Evolutionary conservation across 345 rosid species (phyloP).

Genomic region (Kandelia obovata): DNA sequence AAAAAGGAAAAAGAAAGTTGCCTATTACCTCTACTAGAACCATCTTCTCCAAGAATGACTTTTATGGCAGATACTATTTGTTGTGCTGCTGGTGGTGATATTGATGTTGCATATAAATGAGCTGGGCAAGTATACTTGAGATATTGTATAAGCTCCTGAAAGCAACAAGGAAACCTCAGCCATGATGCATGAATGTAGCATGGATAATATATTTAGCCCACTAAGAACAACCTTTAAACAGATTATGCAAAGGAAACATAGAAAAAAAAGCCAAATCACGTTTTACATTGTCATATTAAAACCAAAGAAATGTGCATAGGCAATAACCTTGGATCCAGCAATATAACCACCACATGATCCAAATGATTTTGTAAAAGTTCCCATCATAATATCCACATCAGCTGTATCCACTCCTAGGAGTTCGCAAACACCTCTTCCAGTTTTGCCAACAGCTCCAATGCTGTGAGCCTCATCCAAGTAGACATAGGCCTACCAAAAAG

Average conservation of each 20-base stretch:
- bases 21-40: conserved; percentile 74
- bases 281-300: background rate
- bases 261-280: background rate
- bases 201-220: background rate
- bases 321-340: conserved; percentile 86
- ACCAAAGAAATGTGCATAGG: background rate
- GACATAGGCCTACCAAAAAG: conserved; percentile 52
- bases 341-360: conserved; percentile 98
- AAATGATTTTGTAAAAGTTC: conserved; percentile 97
- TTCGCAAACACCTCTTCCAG: conserved; percentile 95
- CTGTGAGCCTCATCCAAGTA: conserved; percentile 99
- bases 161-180: background rate
- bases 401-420: conserved; percentile 87
- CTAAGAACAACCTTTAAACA: background rate
- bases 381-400: conserved; percentile 98
- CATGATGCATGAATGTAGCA: background rate
- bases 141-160: conserved; percentile 75
- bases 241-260: background rate
- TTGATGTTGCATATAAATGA: conserved; percentile 91
- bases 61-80: conserved; percentile 81
- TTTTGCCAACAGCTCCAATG: conserved; percentile 92
- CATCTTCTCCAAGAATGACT: conserved; percentile 94
- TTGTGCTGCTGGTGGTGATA: conserved; percentile 88
- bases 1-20: background rate
- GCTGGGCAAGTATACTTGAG: conserved; percentile 77